These are phyloP conservation scores for Abortiporus biennis DNA, from an alignment of 1,284 basidiomycete genomes.

Conservation along the genomic window DNA sequence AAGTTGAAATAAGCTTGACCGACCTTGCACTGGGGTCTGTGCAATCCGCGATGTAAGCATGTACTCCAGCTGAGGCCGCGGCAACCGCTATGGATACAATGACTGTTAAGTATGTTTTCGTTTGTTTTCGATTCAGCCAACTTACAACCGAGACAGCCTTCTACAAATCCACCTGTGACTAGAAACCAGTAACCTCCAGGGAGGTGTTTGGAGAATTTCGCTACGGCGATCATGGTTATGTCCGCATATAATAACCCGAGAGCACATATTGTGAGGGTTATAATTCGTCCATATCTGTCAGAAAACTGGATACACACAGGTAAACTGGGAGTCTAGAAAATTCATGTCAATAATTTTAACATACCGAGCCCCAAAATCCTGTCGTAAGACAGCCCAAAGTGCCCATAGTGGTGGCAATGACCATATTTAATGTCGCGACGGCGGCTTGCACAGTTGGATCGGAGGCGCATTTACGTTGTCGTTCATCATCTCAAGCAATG, in stretches of 20 bases:
- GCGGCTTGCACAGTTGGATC: constrained; percentile 71
- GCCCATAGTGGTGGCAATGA: constrained; percentile 65
- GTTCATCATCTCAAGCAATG: not conserved
- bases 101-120: not conserved
- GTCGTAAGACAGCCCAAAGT: constrained; percentile 70
- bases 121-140: not conserved
- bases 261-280: constrained; percentile 57
- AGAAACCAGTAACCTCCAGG: constrained; percentile 84
- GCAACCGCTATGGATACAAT: constrained; percentile 42
- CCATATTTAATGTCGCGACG: constrained; percentile 51
- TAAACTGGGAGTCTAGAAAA: not conserved
- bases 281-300: constrained; percentile 73
- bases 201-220: constrained; percentile 49
- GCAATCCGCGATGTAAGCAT: constrained; percentile 63
- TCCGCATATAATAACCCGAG: constrained; percentile 65
- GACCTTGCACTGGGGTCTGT: constrained; percentile 44
- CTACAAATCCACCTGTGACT: constrained; percentile 65
- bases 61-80: constrained; percentile 42
- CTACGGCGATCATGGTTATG: constrained; percentile 61
- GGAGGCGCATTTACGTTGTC: constrained; percentile 42
- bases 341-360: constrained; percentile 19
- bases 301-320: constrained; percentile 45
- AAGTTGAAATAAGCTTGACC: not conserved
- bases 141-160: constrained; percentile 77
- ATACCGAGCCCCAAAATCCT: constrained; percentile 79